Percentiles rank a stretch among this genome's conserved stretches.
Conservation (phyloP, 1,284 basidiomycete species). For the Puccinia brachypodii region DNA sequence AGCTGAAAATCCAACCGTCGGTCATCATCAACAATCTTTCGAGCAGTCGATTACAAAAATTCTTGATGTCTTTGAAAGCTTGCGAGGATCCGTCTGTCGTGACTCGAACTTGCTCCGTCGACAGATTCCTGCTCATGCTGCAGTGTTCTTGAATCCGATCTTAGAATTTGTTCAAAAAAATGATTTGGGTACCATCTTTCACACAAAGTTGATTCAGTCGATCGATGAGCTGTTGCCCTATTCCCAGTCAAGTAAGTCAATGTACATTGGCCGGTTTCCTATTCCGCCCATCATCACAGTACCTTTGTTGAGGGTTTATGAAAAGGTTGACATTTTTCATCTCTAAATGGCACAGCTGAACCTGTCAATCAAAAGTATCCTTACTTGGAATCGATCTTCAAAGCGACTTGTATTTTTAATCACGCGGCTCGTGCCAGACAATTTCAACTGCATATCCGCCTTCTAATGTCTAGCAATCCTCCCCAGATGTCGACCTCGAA, state of each 20-base stretch:
- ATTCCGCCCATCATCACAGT: background rate
- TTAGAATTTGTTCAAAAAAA: slow-evolving; percentile 39
- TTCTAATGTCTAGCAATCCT: slow-evolving; percentile 31
- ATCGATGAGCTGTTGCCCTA: slow-evolving; percentile 46
- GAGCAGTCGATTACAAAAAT: slow-evolving; percentile 5
- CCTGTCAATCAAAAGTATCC: slow-evolving; percentile 45
- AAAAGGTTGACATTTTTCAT: background rate
- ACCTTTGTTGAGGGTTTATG: background rate
- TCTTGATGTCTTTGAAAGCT: slow-evolving; percentile 22
- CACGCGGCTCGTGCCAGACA: slow-evolving; percentile 40
- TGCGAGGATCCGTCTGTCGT: background rate
- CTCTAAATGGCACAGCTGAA: slow-evolving; percentile 14
- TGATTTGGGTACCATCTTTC: slow-evolving; percentile 30
- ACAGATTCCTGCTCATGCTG: slow-evolving; percentile 16
- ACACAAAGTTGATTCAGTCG: slow-evolving; percentile 42
- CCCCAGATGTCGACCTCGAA: slow-evolving; percentile 15
- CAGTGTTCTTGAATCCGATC: slow-evolving; percentile 39
- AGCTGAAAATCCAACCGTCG: background rate
- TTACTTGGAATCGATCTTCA: slow-evolving; percentile 48
- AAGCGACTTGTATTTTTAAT: slow-evolving; percentile 43
- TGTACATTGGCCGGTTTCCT: background rate
- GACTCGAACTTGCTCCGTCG: slow-evolving; percentile 20
- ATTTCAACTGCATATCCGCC: slow-evolving; percentile 44
- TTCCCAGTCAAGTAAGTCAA: slow-evolving; percentile 25
- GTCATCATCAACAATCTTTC: background rate